These are phyloP conservation scores for Fusarium annulatum DNA, from an alignment of 2,329 filamentous ascomycete species.

Conservation along the genomic window DNA sequence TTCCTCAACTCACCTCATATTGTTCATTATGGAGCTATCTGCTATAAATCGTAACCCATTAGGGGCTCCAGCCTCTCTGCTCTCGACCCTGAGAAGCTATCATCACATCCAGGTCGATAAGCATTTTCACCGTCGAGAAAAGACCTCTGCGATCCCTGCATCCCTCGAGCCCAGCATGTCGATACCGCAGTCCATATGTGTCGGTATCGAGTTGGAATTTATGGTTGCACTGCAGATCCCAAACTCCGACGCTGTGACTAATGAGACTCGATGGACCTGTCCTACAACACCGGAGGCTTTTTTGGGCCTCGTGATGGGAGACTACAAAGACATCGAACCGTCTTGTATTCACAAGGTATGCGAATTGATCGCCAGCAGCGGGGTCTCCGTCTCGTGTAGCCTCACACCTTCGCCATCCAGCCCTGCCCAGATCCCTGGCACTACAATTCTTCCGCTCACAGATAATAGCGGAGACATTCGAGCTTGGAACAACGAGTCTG, in stretches of 20 bases:
- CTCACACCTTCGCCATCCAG: constrained; percentile 7
- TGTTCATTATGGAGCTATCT: constrained; percentile 30
- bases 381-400: constrained; percentile 35
- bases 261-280: constrained; percentile 27
- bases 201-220: constrained; percentile 47
- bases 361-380: constrained; percentile 31
- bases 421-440: constrained; percentile 6
- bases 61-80: constrained; percentile 2
- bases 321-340: constrained; percentile 14
- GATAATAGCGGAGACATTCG: constrained; percentile 23
- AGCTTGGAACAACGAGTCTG: constrained; percentile 33
- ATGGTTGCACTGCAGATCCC: constrained; percentile 35
- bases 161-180: constrained; percentile 3
- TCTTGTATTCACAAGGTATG: constrained; percentile 37
- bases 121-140: constrained; percentile 1
- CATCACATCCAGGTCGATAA: constrained; percentile 4
- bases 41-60: constrained; percentile 29
- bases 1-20: background rate
- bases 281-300: constrained; percentile 10
- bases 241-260: constrained; percentile 1
- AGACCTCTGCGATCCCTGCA: background rate
- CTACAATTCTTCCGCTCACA: constrained; percentile 22
- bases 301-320: constrained; percentile 23
- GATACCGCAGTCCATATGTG: constrained; percentile 17
- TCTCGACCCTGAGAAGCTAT: constrained; percentile 8